A percentile compares a stretch with the other conserved stretches of the same genome.
Evolutionary conservation across 1,284 basidiomycete species (phyloP).

Genomic region (Melampsora americana): DNA sequence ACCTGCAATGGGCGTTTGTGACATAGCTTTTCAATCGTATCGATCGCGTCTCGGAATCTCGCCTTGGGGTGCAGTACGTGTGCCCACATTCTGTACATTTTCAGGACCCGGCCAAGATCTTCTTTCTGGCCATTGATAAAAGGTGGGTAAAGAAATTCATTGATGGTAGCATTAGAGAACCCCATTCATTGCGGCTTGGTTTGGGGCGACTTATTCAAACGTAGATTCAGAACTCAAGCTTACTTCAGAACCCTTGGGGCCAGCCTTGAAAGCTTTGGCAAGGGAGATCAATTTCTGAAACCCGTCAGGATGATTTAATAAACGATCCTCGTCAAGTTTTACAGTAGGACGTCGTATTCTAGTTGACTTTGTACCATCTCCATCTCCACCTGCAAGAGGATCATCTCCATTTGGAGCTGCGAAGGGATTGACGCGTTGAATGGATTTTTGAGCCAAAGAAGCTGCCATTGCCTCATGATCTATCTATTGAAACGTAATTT

Average conservation of each 20-base stretch:
- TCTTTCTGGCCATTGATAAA: conserved; percentile 58
- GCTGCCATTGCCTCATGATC: conserved; percentile 33
- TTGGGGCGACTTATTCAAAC: background rate
- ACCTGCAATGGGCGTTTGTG: conserved; percentile 79
- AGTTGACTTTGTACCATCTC: background rate
- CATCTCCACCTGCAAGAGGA: too few relatives aligned
- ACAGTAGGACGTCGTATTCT: conserved; percentile 12
- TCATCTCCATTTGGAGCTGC: too few relatives aligned
- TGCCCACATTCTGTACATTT: conserved; percentile 85
- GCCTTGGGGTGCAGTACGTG: conserved; percentile 83
- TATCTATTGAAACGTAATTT: too few relatives aligned
- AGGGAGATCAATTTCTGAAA: conserved; percentile 15
- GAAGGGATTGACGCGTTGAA: too few relatives aligned
- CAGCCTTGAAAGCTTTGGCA: conserved; percentile 20
- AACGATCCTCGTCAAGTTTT: conserved; percentile 20
- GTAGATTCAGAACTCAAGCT: background rate
- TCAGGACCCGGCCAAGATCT: conserved; percentile 73
- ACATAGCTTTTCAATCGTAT: conserved; percentile 77
- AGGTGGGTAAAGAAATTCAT: background rate
- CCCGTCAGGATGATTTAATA: conserved; percentile 6
- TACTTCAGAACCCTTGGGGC: conserved; percentile 28
- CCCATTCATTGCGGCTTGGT: background rate
- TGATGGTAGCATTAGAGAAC: background rate
- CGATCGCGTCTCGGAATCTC: conserved; percentile 75
- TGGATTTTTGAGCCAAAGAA: conserved; percentile 2